Evolutionary conservation across 352 stramenopile genomes (phyloP), one percentile per base, ranked within the genome.

Genomic region (Phytophthora aleatoria): DNA sequence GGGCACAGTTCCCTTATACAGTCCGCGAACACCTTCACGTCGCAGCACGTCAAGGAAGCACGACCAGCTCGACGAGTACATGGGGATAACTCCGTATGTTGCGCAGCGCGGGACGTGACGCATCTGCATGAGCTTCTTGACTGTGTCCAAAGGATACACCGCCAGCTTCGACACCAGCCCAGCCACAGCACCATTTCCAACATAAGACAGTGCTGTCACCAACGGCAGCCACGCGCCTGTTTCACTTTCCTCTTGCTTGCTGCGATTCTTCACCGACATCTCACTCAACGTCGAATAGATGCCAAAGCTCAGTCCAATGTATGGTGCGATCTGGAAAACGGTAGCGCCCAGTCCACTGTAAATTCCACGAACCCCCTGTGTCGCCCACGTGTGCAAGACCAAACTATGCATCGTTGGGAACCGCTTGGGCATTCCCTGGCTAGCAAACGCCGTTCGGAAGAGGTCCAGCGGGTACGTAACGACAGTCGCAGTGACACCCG

Each of bases 101-200:
- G 58, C 59, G 35, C 68, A 80, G 10, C 87, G 83, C 38, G 73
- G 74, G 10, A 96, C 70, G 33, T 89, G 72, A n/a, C 86, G 84
- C 76, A 96, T 87, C 61, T 98, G 95, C 76, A 98, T 92, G 45
- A 93, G 85, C 74, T 98, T 98, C 79, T 98, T 98, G n/a, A 98
- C 68, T 12, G 95, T 98, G 78, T 98, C 95, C 9, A 98, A 64
- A 3, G 95, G 95, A 77, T 98, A 98, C 16, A 98, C 92, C 0
- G 88, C 69, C 20, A 98, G 75, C 71, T 98, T 98, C 26, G 90
- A 96, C 15, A 96, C 63, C 13, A 97, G 73, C 4, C 95, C 96
- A 35, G 93, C 85, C 38, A 94, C 83, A 38, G 89, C 91, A 28
- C 96, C 96, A 10, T 80, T 89, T 35, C 87, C 85, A 28, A 93